Percentiles rank a stretch among this genome's conserved stretches.
Conservation (phyloP, 2,329 filamentous ascomycete species). For the Fusarium protoensiforme region DNA sequence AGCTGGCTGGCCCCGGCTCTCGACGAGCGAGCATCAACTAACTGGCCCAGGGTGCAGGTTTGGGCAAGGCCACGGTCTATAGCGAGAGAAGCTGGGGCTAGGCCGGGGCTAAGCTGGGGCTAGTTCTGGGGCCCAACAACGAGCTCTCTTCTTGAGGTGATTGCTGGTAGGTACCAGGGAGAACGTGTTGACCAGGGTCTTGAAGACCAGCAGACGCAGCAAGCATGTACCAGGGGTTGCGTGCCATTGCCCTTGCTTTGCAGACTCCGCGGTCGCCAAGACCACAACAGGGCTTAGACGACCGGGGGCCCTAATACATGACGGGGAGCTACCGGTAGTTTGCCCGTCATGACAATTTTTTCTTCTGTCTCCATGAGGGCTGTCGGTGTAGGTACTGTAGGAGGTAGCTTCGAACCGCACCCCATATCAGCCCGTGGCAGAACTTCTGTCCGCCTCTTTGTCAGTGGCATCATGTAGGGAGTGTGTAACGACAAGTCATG, state of each 20-base stretch:
- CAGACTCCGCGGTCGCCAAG: constrained; percentile 32
- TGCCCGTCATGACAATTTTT: constrained; percentile 32
- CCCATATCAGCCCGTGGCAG: not conserved
- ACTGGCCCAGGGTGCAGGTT: constrained; percentile 23
- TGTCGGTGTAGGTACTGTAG: constrained; percentile 26
- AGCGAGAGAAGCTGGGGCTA: constrained; percentile 31
- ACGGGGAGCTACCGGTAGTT: constrained; percentile 43
- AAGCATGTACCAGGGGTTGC: constrained; percentile 31
- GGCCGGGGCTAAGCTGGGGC: constrained; percentile 35
- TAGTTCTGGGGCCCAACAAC: constrained; percentile 19
- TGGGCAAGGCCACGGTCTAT: constrained; percentile 29
- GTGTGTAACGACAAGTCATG: not conserved
- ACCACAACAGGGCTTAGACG: constrained; percentile 40
- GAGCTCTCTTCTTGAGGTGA: constrained; percentile 31
- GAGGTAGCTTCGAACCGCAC: constrained; percentile 8
- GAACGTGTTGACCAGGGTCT: constrained; percentile 37
- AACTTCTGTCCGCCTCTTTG: not conserved
- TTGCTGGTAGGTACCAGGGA: constrained; percentile 37
- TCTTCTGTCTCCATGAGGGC: constrained; percentile 4
- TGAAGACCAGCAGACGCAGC: constrained; percentile 34
- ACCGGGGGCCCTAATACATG: constrained; percentile 35
- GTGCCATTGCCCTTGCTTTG: constrained; percentile 31
- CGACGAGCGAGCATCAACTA: constrained; percentile 14
- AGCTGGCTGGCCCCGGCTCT: constrained; percentile 31
- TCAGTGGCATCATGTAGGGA: not conserved